phyloP scores from a whole-genome alignment of 352 stramenopile genomes.

The Phytopythium sindhum region DNA sequence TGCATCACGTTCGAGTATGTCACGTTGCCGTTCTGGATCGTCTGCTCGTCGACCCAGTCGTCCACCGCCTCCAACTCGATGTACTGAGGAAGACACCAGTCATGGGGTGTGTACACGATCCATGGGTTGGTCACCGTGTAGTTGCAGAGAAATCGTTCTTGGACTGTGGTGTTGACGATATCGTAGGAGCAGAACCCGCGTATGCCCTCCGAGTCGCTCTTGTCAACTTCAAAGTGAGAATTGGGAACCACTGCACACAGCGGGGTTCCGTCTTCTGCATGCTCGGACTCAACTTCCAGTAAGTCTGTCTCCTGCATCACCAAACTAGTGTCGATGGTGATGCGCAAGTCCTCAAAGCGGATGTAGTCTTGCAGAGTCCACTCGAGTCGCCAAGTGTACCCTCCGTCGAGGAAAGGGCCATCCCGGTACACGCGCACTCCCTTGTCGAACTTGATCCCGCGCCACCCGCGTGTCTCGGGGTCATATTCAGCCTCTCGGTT shows the following conservation, averaged over 20 bases:
- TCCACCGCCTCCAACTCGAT: slow-evolving; percentile 48
- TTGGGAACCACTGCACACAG: slow-evolving; percentile 50
- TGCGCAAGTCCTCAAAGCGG: slow-evolving; percentile 63
- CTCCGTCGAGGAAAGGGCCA: slow-evolving; percentile 64
- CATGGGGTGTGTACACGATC: slow-evolving; percentile 64
- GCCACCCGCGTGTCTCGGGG: slow-evolving; percentile 41
- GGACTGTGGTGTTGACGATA: slow-evolving; percentile 48
- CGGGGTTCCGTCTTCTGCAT: slow-evolving; percentile 33
- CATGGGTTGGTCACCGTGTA: slow-evolving; percentile 70
- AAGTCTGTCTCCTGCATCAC: slow-evolving; percentile 67
- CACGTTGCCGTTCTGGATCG: slow-evolving; percentile 30
- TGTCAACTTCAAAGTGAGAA: slow-evolving; percentile 41
- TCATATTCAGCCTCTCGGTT: slow-evolving; percentile 66
- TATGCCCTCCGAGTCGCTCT: slow-evolving; percentile 42
- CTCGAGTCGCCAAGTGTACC: slow-evolving; percentile 66
- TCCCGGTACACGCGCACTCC: slow-evolving; percentile 67
- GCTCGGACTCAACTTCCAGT: slow-evolving; percentile 48
- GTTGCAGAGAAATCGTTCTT: slow-evolving; percentile 79
- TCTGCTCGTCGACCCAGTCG: slow-evolving; percentile 59
- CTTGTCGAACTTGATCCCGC: slow-evolving; percentile 64
- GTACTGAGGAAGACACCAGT: slow-evolving; percentile 64
- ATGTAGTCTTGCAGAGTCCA: slow-evolving; percentile 74
- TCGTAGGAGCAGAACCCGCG: slow-evolving; percentile 66
- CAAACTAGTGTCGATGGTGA: slow-evolving; percentile 50
- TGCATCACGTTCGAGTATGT: slow-evolving; percentile 67